phyloP scores from a whole-genome alignment of 2,329 filamentous ascomycete genomes.

The Scytalidium sp. region DNA sequence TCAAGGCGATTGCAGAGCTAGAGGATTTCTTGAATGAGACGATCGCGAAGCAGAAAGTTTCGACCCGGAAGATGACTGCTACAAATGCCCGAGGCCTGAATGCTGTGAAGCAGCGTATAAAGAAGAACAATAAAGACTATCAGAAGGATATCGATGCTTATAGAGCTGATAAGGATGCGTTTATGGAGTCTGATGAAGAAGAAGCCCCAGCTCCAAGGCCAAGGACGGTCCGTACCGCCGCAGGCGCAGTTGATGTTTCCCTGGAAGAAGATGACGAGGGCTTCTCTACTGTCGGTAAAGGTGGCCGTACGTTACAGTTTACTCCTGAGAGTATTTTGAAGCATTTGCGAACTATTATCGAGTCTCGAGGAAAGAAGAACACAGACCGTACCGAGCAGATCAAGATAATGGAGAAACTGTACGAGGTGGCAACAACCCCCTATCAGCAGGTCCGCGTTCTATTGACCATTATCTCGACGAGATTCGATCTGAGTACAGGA shows the following conservation, averaged over 20 bases:
- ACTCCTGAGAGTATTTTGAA: constrained; percentile 98
- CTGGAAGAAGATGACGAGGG: constrained; percentile 72
- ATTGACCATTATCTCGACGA: constrained; percentile 84
- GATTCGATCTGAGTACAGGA: constrained; percentile 87
- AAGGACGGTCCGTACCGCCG: constrained; percentile 49
- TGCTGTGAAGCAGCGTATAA: constrained; percentile 95
- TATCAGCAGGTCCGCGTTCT: constrained; percentile 95
- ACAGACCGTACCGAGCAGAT: constrained; percentile 95
- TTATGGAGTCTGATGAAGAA: constrained; percentile 82
- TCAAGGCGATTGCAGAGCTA: constrained; percentile 88
- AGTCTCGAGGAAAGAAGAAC: constrained; percentile 98
- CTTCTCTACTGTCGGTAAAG: constrained; percentile 84
- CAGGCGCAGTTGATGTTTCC: constrained; percentile 47
- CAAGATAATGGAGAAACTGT: constrained; percentile 92
- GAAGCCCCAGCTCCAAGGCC: constrained; percentile 56
- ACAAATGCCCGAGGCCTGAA: constrained; percentile 92
- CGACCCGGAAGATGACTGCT: constrained; percentile 98
- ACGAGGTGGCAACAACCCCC: constrained; percentile 82
- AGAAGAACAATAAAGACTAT: constrained; percentile 98
- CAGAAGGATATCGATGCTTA: constrained; percentile 84
- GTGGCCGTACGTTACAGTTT: constrained; percentile 85
- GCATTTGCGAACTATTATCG: constrained; percentile 87
- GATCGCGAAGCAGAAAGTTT: constrained; percentile 91
- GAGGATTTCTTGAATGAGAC: constrained; percentile 95
- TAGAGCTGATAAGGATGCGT: constrained; percentile 78